phyloP scores from a whole-genome alignment of 805 yeast species.

The Saturnispora serradocipensis region DNA sequence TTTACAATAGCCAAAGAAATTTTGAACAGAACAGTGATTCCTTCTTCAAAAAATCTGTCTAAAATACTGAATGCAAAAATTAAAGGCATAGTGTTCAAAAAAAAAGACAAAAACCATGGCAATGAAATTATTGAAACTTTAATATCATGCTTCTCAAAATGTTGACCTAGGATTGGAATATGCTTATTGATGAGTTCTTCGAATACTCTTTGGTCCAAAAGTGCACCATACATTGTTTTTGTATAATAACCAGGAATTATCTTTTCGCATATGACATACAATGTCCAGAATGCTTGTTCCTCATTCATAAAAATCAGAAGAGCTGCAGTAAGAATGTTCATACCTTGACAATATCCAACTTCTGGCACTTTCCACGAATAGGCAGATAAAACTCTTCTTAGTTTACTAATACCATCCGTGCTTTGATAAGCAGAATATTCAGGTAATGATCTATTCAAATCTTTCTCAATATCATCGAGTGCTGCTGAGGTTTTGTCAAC shows the following conservation, averaged over 20 bases:
- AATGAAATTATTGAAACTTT: conserved; percentile 87
- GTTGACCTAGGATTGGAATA: conserved; percentile 83
- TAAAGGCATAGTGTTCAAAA: conserved; percentile 87
- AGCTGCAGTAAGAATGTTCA: conserved; percentile 88
- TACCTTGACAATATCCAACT: conserved; percentile 97
- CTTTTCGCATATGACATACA: conserved; percentile 69
- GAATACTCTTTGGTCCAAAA: conserved; percentile 87
- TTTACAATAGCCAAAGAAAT: conserved; percentile 87
- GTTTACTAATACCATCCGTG: conserved; percentile 72
- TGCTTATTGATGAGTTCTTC: conserved; percentile 84
- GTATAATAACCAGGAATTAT: conserved; percentile 94
- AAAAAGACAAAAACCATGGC: conserved; percentile 93
- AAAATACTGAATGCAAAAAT: conserved; percentile 86
- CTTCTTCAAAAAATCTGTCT: conserved; percentile 85
- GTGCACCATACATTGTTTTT: conserved; percentile 93
- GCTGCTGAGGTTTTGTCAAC: conserved; percentile 66
- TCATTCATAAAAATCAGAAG: conserved; percentile 79
- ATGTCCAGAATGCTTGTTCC: conserved; percentile 95
- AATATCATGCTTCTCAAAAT: conserved; percentile 68
- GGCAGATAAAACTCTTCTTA: conserved; percentile 83
- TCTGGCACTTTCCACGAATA: conserved; percentile 97
- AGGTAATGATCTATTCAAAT: conserved; percentile 86
- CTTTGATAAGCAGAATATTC: conserved; percentile 92
- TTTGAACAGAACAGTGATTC: conserved; percentile 82
- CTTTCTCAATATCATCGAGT: conserved; percentile 94